Percentiles rank a stretch among this genome's conserved stretches.
phyloP scores from a whole-genome alignment of 148 eudicot genomes.

The Vaccinium myrtillus region DNA sequence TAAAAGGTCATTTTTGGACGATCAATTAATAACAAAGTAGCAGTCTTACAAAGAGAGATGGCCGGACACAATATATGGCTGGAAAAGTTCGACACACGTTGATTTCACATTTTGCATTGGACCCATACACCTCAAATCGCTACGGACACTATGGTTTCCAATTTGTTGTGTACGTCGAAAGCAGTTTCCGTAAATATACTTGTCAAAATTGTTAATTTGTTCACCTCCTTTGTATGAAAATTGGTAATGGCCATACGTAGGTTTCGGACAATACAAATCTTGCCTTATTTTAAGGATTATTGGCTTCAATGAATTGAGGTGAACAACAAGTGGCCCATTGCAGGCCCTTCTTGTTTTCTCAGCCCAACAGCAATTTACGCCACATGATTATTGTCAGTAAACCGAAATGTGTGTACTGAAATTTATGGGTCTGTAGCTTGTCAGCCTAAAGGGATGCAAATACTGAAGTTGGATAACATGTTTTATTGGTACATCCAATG shows the following conservation, averaged over 20 bases:
- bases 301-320: neutral
- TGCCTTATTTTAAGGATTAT: no score
- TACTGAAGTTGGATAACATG: neutral
- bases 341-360: neutral
- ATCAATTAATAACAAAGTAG: no score
- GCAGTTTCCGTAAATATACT: no score
- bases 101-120: no score
- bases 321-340: conserved; percentile 3
- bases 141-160: no score
- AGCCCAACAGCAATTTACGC: neutral
- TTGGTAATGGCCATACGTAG: no score
- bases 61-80: no score
- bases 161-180: no score
- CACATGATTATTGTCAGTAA: conserved; percentile 7
- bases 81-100: no score
- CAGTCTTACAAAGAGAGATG: no score
- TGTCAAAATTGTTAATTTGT: neutral
- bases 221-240: neutral
- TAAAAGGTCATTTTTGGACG: neutral
- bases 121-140: no score
- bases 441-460: neutral
- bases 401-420: neutral
- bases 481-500: neutral
- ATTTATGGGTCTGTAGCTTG: neutral
- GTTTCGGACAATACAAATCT: no score